Base-by-base conservation (phyloP, 2,329 filamentous ascomycete species). In the Elsinoe necatrix region DNA sequence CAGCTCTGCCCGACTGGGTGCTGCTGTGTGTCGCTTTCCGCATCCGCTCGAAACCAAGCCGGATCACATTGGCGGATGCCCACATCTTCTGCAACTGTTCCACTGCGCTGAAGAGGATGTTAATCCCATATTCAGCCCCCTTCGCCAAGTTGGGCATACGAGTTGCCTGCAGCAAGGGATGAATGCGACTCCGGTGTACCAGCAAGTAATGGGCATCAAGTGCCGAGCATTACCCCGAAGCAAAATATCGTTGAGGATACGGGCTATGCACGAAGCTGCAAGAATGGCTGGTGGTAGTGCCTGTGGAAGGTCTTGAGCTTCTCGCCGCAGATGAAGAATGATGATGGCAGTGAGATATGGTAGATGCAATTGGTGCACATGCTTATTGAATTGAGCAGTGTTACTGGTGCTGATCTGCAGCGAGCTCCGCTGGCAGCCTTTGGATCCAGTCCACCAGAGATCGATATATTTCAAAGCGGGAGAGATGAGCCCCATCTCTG, bases 81-180 rank as follows among this genome's bases (percentile, higher is more conserved):
- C 47, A 51, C 47, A 51, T 51, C 47, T 34, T 25, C 21, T 51
- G 21, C 47, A 51, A 51, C n/a, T 51, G 21, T 31, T 27, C 27
- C 4, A 51, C 47, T 18, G 47, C 27, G 20, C 47, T 51, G 21
- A n/a, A 18, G 4, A 51, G n/a, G 21, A 31, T 51, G 12, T 31
- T 29, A n/a, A 51, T 27, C 4, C 27, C 47, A 23, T n/a, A 23
- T 18, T 51, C 47, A 8, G 47, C 47, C 12, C 31, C 21, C 18
- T 18, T 18, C 4, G 47, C 20, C 12, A 51, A 18, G 11, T 14
- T 18, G 8, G 47, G 47, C 21, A 31, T 18, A 4, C 27, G 21
- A 4, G 25, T 31, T 11, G 47, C 47, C 18, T 51, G 47, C 7
- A 51, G 47, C 7, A 51, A n/a, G 18, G 47, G 47, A 51, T 51